Conservation (phyloP, 2,329 filamentous ascomycete species). For the Elsinoe fawcettii region DNA sequence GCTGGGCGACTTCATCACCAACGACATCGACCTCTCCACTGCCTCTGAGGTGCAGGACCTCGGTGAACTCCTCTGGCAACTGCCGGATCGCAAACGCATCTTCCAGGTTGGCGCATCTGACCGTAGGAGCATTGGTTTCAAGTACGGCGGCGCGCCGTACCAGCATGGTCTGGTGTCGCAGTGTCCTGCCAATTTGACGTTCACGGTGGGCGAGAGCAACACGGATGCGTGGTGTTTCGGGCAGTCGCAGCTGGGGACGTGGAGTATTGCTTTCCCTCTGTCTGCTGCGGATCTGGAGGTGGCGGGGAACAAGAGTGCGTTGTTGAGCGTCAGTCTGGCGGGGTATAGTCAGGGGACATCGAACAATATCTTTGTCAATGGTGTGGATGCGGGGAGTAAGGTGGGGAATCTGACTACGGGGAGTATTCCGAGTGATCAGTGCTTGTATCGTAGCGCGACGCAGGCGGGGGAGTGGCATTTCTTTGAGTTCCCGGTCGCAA, state of each 20-base stretch:
- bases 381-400: slow-evolving; percentile 19
- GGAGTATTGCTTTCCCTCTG: slow-evolving; percentile 3
- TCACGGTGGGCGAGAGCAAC: slow-evolving; percentile 4
- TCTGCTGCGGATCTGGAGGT: background rate
- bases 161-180: slow-evolving; percentile 10
- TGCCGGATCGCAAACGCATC: background rate
- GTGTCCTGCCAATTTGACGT: slow-evolving; percentile 16
- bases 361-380: slow-evolving; percentile 37
- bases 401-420: slow-evolving; percentile 38
- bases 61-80: background rate
- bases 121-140: slow-evolving; percentile 11
- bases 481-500: slow-evolving; percentile 34
- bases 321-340: slow-evolving; percentile 38
- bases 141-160: slow-evolving; percentile 9
- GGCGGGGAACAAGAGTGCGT: slow-evolving; percentile 22
- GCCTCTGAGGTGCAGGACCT: background rate
- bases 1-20: slow-evolving; percentile 5
- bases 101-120: slow-evolving; percentile 17
- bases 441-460: slow-evolving; percentile 42
- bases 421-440: slow-evolving; percentile 37
- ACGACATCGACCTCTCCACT: slow-evolving; percentile 5
- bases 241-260: slow-evolving; percentile 14
- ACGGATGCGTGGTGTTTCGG: slow-evolving; percentile 15
- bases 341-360: slow-evolving; percentile 39
- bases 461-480: slow-evolving; percentile 42